These are phyloP conservation scores for Coemansia sp. DNA, from an alignment of 192 early-diverging fungal genomes.

Conservation along the genomic window DNA sequence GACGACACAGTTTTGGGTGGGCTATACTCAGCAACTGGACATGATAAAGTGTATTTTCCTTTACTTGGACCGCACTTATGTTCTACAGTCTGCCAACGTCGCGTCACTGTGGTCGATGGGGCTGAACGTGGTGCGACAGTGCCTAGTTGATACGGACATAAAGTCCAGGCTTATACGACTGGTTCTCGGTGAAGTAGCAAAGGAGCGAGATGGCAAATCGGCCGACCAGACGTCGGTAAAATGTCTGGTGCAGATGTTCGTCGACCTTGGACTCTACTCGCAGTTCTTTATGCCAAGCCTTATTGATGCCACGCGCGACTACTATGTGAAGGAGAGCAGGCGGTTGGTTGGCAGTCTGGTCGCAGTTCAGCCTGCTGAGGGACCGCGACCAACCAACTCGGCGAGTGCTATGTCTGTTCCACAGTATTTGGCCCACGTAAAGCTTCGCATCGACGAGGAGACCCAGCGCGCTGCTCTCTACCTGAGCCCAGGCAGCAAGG, in stretches of 20 bases:
- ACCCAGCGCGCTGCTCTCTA: slow-evolving; percentile 64
- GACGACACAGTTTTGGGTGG: slow-evolving; percentile 60
- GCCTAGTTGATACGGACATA: slow-evolving; percentile 46
- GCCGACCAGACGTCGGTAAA: slow-evolving; percentile 66
- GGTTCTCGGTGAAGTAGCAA: slow-evolving; percentile 66
- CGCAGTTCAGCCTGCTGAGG: slow-evolving; percentile 7
- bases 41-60: slow-evolving; percentile 87
- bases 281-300: slow-evolving; percentile 78
- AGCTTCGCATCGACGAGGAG: slow-evolving; percentile 78
- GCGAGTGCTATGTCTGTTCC: slow-evolving; percentile 57
- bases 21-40: slow-evolving; percentile 71
- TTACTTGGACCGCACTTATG: slow-evolving; percentile 91
- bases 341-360: slow-evolving; percentile 59
- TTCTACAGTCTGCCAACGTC: slow-evolving; percentile 69
- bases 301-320: slow-evolving; percentile 69
- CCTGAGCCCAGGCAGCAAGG: slow-evolving; percentile 69
- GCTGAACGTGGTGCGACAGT: slow-evolving; percentile 65
- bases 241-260: slow-evolving; percentile 71
- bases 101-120: slow-evolving; percentile 81
- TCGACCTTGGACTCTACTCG: slow-evolving; percentile 75
- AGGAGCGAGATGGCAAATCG: slow-evolving; percentile 71
- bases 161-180: slow-evolving; percentile 37
- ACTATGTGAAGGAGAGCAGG: slow-evolving; percentile 78
- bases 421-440: slow-evolving; percentile 74
- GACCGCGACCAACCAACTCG: background rate